Evolutionary conservation across 192 early-diverging fungal genomes (phyloP).

Genomic region (Linnemannia elongata): DNA sequence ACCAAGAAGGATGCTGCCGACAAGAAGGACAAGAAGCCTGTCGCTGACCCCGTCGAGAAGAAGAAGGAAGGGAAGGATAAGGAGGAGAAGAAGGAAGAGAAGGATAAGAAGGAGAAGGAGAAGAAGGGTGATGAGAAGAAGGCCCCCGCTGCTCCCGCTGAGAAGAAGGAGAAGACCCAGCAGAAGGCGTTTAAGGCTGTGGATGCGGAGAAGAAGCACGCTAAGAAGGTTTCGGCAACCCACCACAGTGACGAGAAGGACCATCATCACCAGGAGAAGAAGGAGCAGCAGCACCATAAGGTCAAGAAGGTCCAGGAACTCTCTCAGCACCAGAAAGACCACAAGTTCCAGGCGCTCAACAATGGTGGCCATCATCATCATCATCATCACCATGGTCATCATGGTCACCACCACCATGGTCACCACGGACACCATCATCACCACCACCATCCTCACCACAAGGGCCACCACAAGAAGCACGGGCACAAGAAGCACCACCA

Average conservation of each 20-base stretch:
- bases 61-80: background rate
- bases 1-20: background rate
- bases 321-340: background rate
- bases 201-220: background rate
- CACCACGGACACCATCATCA: background rate
- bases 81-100: slow-evolving; percentile 4
- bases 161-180: background rate
- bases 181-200: background rate
- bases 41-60: background rate
- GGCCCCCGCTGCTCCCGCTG: background rate
- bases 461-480: slow-evolving; percentile 1
- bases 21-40: slow-evolving; percentile 6
- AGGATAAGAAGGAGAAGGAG: background rate
- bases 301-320: background rate
- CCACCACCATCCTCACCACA: background rate
- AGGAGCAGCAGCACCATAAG: background rate
- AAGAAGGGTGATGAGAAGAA: background rate
- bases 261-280: background rate
- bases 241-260: background rate
- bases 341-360: background rate
- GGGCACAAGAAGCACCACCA: slow-evolving; percentile 5
- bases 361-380: slow-evolving; percentile 3
- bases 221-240: background rate
- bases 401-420: background rate
- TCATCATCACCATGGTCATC: background rate